phyloP scores from a whole-genome alignment of 1,284 basidiomycete species.

The Boletellus deceptivus region DNA sequence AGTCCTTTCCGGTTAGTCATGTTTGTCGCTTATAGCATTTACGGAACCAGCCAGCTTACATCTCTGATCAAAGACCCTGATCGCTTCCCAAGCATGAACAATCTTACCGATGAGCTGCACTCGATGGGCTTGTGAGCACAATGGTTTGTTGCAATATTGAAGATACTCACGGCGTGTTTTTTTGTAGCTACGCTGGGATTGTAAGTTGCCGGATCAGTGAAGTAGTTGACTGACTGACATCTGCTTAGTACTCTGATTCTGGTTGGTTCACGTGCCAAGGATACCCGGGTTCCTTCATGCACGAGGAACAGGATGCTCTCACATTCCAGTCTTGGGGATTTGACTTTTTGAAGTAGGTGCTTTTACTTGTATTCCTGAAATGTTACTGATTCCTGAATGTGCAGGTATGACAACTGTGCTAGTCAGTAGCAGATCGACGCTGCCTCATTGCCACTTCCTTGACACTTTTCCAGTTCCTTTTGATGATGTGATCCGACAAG shows the following conservation, averaged over 20 bases:
- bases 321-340: conserved; percentile 52
- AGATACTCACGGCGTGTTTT: background rate
- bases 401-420: conserved; percentile 58
- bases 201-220: conserved; percentile 29
- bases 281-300: conserved; percentile 30
- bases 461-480: conserved; percentile 41
- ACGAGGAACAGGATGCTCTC: conserved; percentile 29
- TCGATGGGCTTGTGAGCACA: conserved; percentile 48
- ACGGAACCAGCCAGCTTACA: conserved; percentile 27
- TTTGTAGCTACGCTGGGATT: conserved; percentile 48
- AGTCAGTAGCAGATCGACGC: conserved; percentile 12
- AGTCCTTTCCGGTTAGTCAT: conserved; percentile 41
- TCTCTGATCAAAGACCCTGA: conserved; percentile 16
- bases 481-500: conserved; percentile 49
- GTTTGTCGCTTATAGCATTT: conserved; percentile 25
- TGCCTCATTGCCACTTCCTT: background rate
- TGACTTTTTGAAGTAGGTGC: conserved; percentile 54
- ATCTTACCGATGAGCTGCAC: conserved; percentile 49
- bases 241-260: conserved; percentile 31
- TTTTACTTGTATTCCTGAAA: background rate
- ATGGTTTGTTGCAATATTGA: background rate
- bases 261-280: conserved; percentile 33
- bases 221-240: background rate
- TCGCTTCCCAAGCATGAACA: conserved; percentile 44
- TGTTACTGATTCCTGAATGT: background rate